Evolutionary conservation across 176 grass and related monocot genomes (phyloP), one percentile per base, ranked within the genome.

Genomic region (Elymus sibiricus): DNA sequence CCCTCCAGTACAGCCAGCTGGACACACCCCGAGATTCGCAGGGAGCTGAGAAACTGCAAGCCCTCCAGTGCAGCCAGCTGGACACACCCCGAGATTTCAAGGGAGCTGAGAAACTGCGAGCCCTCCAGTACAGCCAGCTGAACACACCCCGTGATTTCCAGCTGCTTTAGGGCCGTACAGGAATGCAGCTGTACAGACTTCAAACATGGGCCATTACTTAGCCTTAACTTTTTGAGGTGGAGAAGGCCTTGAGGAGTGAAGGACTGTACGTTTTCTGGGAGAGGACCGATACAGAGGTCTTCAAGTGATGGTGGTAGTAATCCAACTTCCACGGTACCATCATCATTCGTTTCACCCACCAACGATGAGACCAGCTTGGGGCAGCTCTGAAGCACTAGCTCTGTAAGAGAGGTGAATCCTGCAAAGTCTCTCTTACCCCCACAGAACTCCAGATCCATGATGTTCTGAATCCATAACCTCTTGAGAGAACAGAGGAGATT

Each of bases 391-490:
- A 83, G 13, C 0, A 0, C 0, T 10, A 83, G 69, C 1, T 3
- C 0, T 4, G 1, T 3, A 43, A 84, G 70, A 6, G 70, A 44
- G 17, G 26, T 64, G 56, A 46, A 75, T 64, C 55, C 11, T 64
- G 6, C 6, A 5, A 75, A 43, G 1, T 7, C 26, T 34, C 11
- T 1, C 1, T 34, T 44, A 11, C 7, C 4, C 22, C 55, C 70
- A 35, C 11, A n/a, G 0, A 84, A 64, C 39, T 76, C 27, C 0
- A 64, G 2, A 24, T 84, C 8, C 19, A 4, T 4, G 4, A 0
- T 11, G 2, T 0, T 0, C 11, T 1, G 0, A 9, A 81, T 81
- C 1, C 0, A 0, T 34, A 81, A 31, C 0, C 0, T 0, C 13
- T 46, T 67, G 19, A 81, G 79, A 81, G 26, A 51, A 24, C 3